Base-by-base conservation (phyloP, 2,329 filamentous ascomycete genomes). In the Aschersonia sp. region DNA sequence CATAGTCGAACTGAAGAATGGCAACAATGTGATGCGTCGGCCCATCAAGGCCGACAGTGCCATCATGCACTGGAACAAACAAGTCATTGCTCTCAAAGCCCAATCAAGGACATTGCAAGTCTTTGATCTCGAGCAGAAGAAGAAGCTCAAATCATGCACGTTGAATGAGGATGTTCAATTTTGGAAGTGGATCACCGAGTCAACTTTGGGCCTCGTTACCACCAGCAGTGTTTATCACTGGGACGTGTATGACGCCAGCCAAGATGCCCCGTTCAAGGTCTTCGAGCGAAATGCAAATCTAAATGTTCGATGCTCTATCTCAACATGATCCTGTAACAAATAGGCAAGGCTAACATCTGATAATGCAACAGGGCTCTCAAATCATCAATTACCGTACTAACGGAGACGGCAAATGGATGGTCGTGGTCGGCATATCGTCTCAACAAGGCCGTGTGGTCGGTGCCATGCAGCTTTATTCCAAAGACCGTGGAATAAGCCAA, bases 321-420 rank as follows among this genome's bases (percentile, higher is more conserved):
- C 6, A 6, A n/a, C 40, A 6, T 20, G n/a, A 42, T 42, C 20
- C 6, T 42, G 9, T 28, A 6, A n/a, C 2, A n/a, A 12, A 38
- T 38, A n/a, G 40, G 40, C 40, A 20, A 42, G 44, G 10, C 31
- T 43, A 31, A 46, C 20, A 10, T 31, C 35, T 52, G 10, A 57
- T 48, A 12, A n/a, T 9, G 31, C 10, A 40, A 49, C 59, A 94
- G 87, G 85, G 84, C 55, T 94, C 88, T 69, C 92, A 98, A 79
- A 98, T 98, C 67, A 98, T 98, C 78, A 98, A 97, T 73, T 98
- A 98, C 71, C 88, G 91, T 57, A 86, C 94, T 58, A 96, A 91
- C 66, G 80, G 83, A 54, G 91, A 98, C 55, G 88, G 89, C 64
- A 95, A 95, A 69, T 98, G 92, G 92, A 94, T 94, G 82, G 89